Base-by-base conservation (phyloP, 2,329 filamentous ascomycete species). In the Exophiala oligosperma region DNA sequence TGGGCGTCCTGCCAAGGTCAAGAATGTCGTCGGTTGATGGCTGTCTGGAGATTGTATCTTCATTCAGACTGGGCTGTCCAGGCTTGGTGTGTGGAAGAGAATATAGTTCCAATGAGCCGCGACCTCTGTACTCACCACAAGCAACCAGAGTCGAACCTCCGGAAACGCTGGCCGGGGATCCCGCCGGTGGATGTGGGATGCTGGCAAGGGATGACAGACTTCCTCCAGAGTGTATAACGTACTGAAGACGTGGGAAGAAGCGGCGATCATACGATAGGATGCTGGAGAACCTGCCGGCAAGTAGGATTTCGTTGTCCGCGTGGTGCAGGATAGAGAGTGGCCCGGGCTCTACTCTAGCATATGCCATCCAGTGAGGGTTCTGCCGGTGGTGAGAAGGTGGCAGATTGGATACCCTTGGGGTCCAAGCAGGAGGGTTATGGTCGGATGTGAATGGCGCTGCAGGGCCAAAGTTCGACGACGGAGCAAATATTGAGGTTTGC, bases 21-120 rank as follows among this genome's bases (percentile, higher is more conserved):
- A 59, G 11, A 14, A 54, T 49, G n/a, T 43, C 51, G 21, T 56
- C 57, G 24, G 57, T 56, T 8, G 57, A 50, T 6, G 60, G 38
- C 17, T 41, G 38, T 32, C 24, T 50, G 21, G 44, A 43, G 5
- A 43, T 24, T 7, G 28, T 32, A 11, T 47, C 53, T 29, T 43
- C 37, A 37, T 29, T 41, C 11, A 29, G 17, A 17, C 24, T 38
- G 21, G 32, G 32, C 9, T 49, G 49, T 35, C 38, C 38, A n/a
- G 64, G 60, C 59, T 57, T 53, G 61, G 62, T 11, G 65, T 66
- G 53, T 73, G 74, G 24, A 75, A 77, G 1, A 91, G 74, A 12
- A 71, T 96, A 96, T n/a, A 96, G 76, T 69, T 97, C 93, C 1
- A 97, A 78, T 0, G 89, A 92, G 0, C 93, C 93, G 72, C 94